phyloP scores from a whole-genome alignment of 2,329 filamentous ascomycete species.

The Scytalidium sp. region DNA sequence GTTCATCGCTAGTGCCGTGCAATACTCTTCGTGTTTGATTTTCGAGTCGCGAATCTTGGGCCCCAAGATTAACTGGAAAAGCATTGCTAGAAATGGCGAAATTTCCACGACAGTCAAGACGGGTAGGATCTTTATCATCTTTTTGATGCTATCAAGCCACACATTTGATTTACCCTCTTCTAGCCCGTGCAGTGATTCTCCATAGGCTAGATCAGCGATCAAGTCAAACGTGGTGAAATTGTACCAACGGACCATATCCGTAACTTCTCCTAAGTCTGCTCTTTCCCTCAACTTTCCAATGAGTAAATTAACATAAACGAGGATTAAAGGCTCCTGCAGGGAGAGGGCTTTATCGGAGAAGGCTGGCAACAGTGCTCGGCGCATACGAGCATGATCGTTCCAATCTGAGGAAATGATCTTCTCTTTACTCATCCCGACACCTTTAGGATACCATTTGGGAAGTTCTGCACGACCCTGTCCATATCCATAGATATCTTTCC shows the following conservation, averaged over 20 bases:
- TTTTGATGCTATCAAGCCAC: conserved; percentile 22
- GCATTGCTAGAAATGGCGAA: neutral
- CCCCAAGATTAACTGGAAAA: neutral
- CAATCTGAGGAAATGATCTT: neutral
- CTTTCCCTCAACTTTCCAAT: conserved; percentile 1
- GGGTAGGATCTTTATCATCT: conserved; percentile 13
- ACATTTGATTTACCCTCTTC: conserved; percentile 16
- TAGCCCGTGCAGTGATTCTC: conserved; percentile 32
- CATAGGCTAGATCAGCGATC: conserved; percentile 40
- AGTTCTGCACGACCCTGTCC: neutral
- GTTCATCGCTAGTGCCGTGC: neutral
- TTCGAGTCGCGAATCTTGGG: neutral
- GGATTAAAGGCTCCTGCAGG: conserved; percentile 25
- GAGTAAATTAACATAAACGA: conserved; percentile 12
- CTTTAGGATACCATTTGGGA: neutral
- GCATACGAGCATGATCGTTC: conserved; percentile 19
- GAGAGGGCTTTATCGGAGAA: conserved; percentile 25
- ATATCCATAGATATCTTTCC: conserved; percentile 1
- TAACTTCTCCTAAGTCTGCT: neutral
- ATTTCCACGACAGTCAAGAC: neutral
- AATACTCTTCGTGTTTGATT: neutral
- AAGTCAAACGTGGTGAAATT: conserved; percentile 33
- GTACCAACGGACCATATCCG: conserved; percentile 28
- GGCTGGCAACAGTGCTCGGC: conserved; percentile 19
- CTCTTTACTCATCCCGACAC: neutral